phyloP scores from a whole-genome alignment of 306 rosid genomes.

The Cicer arietinum region DNA sequence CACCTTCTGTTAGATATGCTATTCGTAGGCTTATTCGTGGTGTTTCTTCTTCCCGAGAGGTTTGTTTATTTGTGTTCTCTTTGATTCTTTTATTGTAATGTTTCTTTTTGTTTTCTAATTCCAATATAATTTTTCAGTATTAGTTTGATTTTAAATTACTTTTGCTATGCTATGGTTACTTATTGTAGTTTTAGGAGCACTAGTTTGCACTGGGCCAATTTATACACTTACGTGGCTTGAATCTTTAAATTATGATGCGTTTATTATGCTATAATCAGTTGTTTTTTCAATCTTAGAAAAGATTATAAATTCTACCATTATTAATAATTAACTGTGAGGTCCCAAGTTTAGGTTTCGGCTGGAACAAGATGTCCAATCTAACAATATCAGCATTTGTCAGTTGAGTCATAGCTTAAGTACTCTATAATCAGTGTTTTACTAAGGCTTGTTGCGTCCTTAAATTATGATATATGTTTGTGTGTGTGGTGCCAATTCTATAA shows the following conservation, averaged over 20 bases:
- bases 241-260: background rate
- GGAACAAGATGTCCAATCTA: too few species aligned
- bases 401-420: too few species aligned
- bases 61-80: conserved; percentile 29
- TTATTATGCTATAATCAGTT: background rate
- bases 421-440: background rate
- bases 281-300: background rate
- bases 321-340: too few species aligned
- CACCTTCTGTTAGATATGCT: conserved; percentile 95
- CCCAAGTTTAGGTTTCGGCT: too few species aligned
- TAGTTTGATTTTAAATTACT: background rate
- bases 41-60: conserved; percentile 96
- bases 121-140: background rate
- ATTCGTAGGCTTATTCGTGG: conserved; percentile 90
- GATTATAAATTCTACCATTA: too few species aligned
- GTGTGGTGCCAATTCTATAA: too few species aligned
- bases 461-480: too few species aligned
- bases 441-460: background rate
- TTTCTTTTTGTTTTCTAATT: background rate
- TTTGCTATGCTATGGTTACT: background rate
- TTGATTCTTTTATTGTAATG: background rate
- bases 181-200: background rate
- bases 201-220: background rate
- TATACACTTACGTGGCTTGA: background rate
- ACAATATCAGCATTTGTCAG: too few species aligned